Conservation (phyloP, 1,284 basidiomycete species). For the Phellopilus nigrolimitatus region DNA sequence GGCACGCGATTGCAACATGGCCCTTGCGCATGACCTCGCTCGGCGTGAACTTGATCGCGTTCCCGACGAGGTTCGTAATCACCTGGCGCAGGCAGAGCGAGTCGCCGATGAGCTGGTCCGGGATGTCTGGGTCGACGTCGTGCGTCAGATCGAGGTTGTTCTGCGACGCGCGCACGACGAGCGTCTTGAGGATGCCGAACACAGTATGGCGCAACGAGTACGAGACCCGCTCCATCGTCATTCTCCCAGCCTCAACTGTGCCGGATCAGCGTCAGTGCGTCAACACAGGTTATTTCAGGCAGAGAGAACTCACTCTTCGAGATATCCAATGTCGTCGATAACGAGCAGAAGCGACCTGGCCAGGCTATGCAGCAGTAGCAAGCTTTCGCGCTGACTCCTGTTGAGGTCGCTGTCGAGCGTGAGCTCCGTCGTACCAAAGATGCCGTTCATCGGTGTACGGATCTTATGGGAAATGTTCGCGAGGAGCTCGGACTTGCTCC, state of each 20-base stretch:
- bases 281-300: no score
- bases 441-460: conserved; percentile 98
- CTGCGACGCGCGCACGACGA: no score
- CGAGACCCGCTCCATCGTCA: no score
- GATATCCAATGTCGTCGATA: conserved; percentile 98
- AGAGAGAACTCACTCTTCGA: no score
- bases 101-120: conserved; percentile 96
- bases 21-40: conserved; percentile 75
- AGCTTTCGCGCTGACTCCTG: no score
- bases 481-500: conserved; percentile 96
- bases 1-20: conserved; percentile 86
- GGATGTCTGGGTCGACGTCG: conserved; percentile 93
- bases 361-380: conserved; percentile 93
- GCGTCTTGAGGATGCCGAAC: no score
- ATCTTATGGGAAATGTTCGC: conserved; percentile 98
- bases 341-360: conserved; percentile 92
- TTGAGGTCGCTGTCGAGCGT: conserved; percentile 91
- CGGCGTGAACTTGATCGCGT: conserved; percentile 94
- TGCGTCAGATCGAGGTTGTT: conserved; percentile 97
- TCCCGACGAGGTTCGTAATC: conserved; percentile 92
- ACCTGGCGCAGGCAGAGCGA: conserved; percentile 90
- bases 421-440: conserved; percentile 99
- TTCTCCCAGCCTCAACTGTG: no score
- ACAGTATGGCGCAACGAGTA: no score
- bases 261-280: no score